Evolutionary conservation across 108 stramenopile genomes (phyloP), one percentile per base, ranked within the genome.

Genomic region (Bacterosira constricta): DNA sequence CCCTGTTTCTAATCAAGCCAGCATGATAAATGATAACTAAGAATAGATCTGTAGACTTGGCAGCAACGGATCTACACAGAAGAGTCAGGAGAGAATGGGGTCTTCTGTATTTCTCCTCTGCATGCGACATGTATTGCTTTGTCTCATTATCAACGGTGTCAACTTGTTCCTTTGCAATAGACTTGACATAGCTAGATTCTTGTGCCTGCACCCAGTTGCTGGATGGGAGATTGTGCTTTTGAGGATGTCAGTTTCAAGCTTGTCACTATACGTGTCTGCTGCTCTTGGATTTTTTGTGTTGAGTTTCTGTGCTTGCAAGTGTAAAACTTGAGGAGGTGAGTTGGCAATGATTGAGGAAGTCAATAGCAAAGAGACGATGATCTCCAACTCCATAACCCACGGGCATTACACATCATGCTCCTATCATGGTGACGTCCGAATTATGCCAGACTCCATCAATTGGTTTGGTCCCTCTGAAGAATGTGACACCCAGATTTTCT

Each of bases 21-120:
- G 25, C 13, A 2, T 29, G 1, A 3, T 23, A n/a, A 9, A 2
- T 29, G 1, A 3, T 23, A n/a, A 9, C 23, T 6, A 9, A 68
- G 26, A 1, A 68, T 11, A 1, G 54, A 56, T 20, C 38, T 7
- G 27, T 68, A 56, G 10, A 44, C 54, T 44, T 55, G 53, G 12
- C 54, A 18, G 12, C 53, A 9, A 5, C 29, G 29, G 39, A 68
- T 56, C 41, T 53, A 55, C 3, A 62, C 11, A 18, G 42, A 42
- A 20, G 25, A 17, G 42, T 62, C 60, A 17, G 60, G 60, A 3
- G 20, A 68, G 41, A 47, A 23, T 58, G 56, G 3, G 57, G 25
- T 27, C 57, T 69, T 23, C 56, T 1, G 55, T 55, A 69, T 23
- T 58, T 69, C 9, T 45, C 8, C 26, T 56, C 56, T 21, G 68